Evolutionary conservation across 805 yeast species (phyloP).

Genomic region (Suhomyces pyralidae): DNA sequence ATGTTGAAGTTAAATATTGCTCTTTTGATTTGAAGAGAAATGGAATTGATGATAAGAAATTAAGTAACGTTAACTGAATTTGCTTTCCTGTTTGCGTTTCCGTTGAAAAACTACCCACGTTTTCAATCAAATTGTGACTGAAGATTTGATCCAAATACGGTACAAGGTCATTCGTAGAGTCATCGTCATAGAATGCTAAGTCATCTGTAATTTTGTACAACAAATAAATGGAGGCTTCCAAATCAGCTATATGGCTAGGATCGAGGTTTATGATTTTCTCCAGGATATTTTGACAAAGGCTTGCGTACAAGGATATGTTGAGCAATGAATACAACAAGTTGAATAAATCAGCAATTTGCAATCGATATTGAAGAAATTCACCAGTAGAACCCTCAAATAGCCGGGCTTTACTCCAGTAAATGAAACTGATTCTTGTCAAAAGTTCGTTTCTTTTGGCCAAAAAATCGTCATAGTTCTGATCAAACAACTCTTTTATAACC

Average conservation of each 20-base stretch:
- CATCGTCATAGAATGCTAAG: conserved; percentile 39
- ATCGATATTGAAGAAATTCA: conserved; percentile 67
- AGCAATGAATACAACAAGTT: conserved; percentile 68
- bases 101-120: conserved; percentile 11
- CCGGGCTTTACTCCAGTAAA: conserved; percentile 69
- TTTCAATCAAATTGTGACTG: conserved; percentile 18
- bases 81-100: conserved; percentile 7
- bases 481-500: conserved; percentile 9
- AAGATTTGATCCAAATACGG: conserved; percentile 27
- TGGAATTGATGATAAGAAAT: conserved; percentile 56
- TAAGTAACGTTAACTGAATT: conserved; percentile 42
- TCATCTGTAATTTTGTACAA: conserved; percentile 56
- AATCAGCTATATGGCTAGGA: conserved; percentile 27
- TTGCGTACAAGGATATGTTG: conserved; percentile 48
- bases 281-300: conserved; percentile 37
- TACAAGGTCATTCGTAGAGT: conserved; percentile 23
- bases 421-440: conserved; percentile 51
- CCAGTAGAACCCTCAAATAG: conserved; percentile 38
- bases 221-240: conserved; percentile 64
- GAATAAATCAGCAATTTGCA: conserved; percentile 73
- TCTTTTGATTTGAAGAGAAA: conserved; percentile 51
- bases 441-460: conserved; percentile 22
- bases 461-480: conserved; percentile 13
- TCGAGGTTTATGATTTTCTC: conserved; percentile 12
- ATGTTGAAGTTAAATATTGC: conserved; percentile 45